Evolutionary conservation across 2,329 filamentous ascomycete species (phyloP), one percentile per base, ranked within the genome.

Genomic region (Alternaria gansuensis): DNA sequence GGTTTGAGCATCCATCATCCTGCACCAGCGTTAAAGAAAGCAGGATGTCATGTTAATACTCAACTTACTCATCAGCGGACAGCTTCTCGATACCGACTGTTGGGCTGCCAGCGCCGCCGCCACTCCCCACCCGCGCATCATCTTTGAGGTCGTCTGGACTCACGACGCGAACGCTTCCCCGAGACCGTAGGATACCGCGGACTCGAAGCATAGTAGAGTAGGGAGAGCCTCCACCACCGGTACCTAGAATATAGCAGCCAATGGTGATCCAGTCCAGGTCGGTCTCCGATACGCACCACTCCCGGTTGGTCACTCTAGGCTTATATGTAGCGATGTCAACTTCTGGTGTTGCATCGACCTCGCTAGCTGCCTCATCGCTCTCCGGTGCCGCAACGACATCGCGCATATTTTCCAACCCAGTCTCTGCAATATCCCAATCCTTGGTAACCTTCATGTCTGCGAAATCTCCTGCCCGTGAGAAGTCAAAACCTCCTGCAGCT

Each of bases 401-500:
- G 17, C 64, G 39, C 3, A 28, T 21, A 36, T 39, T 36, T 36
- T 57, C 54, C 37, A 36, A 13, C 61, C 55, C 28, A 34, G 43
- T 50, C 29, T 57, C 60, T 9, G 51, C n/a, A 10, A 51, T 63
- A 11, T 69, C 67, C 5, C 64, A 63, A 1, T 62, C 66, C 39
- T 73, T 70, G 0, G 51, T 60, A 17, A 70, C 53, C 26, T 74
- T 62, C 7, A 69, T 43, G 17, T 69, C 54, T n/a, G 65, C 59
- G 46, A 75, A 75, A 37, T 73, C 71, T 23, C 63, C 64, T 31
- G 74, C 68, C 9, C 73, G 66, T 28, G 71, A 68, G 41, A 72
- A 77, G 57, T 80, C 78, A 14, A 83, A 75, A 45, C 82, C 78
- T 5, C 87, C 87, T 0, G 84, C 85, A 2, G 87, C 86, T 50